A percentile compares a stretch with the other conserved stretches of the same genome.
Evolutionary conservation across 257 asterid species (phyloP).

Genomic region (Solanum tarijense): DNA sequence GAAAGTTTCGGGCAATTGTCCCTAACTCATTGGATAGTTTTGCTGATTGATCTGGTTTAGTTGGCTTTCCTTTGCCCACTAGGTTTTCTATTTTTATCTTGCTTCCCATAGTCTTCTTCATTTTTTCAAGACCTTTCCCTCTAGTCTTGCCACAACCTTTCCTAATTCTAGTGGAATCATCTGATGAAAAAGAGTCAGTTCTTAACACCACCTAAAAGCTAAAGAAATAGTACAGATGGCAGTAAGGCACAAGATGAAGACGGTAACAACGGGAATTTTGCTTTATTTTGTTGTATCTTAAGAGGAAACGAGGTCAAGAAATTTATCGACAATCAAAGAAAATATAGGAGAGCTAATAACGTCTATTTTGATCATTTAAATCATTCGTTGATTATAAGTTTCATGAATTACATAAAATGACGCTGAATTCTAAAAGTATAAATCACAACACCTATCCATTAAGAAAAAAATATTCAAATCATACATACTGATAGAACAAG

Average conservation of each 20-base stretch:
- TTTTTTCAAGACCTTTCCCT: neutral
- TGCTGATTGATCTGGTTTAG: too few species aligned
- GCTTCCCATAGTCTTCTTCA: neutral
- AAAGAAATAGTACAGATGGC: neutral
- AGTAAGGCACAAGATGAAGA: neutral
- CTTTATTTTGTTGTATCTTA: neutral
- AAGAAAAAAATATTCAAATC: neutral
- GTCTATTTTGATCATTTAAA: neutral
- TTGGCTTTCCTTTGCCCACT: neutral
- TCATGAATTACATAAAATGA: neutral
- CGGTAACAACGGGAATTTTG: neutral
- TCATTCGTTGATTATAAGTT: neutral
- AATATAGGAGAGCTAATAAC: neutral
- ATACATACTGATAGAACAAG: too few species aligned
- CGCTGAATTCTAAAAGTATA: neutral
- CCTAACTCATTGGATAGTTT: neutral
- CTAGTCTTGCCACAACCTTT: neutral
- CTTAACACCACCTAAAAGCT: neutral
- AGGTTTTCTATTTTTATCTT: neutral
- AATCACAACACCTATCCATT: neutral
- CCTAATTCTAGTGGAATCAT: neutral
- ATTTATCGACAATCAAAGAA: neutral
- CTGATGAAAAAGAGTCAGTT: neutral
- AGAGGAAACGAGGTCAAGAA: neutral
- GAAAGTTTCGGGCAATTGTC: too few species aligned